Conservation (phyloP, 441 rosid genomes). For the Adansonia madagascariensis region DNA sequence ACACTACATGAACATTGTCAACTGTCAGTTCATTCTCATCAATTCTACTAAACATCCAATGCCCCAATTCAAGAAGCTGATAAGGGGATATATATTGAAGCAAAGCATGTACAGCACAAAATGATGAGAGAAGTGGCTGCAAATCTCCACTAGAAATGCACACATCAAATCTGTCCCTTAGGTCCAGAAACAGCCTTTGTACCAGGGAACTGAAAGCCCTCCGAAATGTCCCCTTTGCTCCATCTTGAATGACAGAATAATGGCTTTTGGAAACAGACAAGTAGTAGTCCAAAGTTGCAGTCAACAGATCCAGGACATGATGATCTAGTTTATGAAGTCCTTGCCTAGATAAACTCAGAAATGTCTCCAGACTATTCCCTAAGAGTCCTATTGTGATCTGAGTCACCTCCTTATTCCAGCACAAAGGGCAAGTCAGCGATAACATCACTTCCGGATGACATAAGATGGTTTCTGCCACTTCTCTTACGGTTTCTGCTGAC, state of each 20-base stretch:
- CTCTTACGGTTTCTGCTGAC: constrained; percentile 43
- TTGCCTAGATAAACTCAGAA: constrained; percentile 46
- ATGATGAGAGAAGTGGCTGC: constrained; percentile 53
- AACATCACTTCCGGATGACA: constrained; percentile 65
- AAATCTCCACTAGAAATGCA: constrained; percentile 52
- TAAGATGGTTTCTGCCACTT: constrained; percentile 61
- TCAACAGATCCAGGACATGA: constrained; percentile 62
- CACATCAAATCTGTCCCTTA: constrained; percentile 51
- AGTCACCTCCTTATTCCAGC: constrained; percentile 39
- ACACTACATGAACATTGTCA: constrained; percentile 36
- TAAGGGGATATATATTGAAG: constrained; percentile 66
- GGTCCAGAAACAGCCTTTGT: constrained; percentile 46
- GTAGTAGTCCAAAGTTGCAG: constrained; percentile 51
- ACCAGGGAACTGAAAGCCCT: constrained; percentile 52
- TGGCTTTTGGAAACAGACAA: constrained; percentile 44
- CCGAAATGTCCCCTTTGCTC: constrained; percentile 39
- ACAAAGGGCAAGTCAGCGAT: constrained; percentile 57
- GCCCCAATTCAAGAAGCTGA: constrained; percentile 61
- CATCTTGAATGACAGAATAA: constrained; percentile 36
- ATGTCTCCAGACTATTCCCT: constrained; percentile 45
- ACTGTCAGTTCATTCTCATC: constrained; percentile 36
- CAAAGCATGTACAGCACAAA: constrained; percentile 61
- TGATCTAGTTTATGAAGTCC: constrained; percentile 60
- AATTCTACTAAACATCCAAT: constrained; percentile 59
- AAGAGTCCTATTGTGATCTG: constrained; percentile 30